Base-by-base conservation (phyloP, 129 eudicot species). In the Sambucus nigra region DNA sequence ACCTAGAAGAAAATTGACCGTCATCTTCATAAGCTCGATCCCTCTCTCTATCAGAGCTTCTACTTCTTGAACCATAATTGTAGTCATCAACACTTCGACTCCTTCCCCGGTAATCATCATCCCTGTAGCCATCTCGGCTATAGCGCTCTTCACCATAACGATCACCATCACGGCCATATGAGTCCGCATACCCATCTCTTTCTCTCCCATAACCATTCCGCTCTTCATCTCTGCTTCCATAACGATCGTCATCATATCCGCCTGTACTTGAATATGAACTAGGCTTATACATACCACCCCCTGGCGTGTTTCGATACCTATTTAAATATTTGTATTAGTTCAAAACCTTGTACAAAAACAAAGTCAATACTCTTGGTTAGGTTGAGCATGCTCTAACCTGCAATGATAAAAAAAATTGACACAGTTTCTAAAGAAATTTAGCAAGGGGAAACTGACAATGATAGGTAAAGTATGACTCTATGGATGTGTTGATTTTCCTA, bases 21-120 rank as follows among this genome's bases (percentile, higher is more conserved):
- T 86, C 92, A 51, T 92, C 94, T 47, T 77, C 94, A 73, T 77
- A 76, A 59, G 79, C 73, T 17, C 71, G 84, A 41, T 76, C 85
- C 44, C 87, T 73, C 14, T 86, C 80, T 62, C 79, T 71, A 61
- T 92, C 96, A 72, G 85, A 70, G 62, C 96, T 92, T 79, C 80
- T 85, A 69, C 95, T 76, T 73, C 94, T 86, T 47, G 80, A 74
- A 47, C 78, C 74, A 70, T 70, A 61, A 47, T 66, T 66, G 39
- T 78, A 73, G 55, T 69, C 86, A 71, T 85, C 98, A 52, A 47
- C 62, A 47, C 80, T 86, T 61, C 38, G 78, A 68, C 84, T 67
- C 73, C 97, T 84, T 64, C 97, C 95, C 46, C 73, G 70, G 51
- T 77, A 78, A 27, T 88, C 91, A 67, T 88, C 97, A 73, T 84